Percentiles rank a stretch among this genome's conserved stretches.
Evolutionary conservation across 1,139 yeast species (phyloP).

Genomic region (Nakaseomyces nivariensis): DNA sequence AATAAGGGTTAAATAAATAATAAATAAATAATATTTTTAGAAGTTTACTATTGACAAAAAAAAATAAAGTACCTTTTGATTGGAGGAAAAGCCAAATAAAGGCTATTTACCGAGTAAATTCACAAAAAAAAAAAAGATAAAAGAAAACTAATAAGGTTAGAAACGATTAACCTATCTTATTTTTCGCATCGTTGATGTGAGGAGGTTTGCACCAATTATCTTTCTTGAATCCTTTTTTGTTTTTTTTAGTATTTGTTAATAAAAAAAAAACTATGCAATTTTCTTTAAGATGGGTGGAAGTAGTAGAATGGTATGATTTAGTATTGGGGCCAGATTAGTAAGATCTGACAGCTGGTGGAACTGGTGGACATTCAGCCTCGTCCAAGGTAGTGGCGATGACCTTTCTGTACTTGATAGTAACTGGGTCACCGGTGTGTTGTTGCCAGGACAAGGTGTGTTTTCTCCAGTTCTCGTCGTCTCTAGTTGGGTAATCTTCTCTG

Average conservation of each 20-base stretch:
- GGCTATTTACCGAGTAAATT: no score
- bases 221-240: neutral
- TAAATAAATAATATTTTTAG: slow-evolving; percentile 1
- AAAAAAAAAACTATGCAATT: neutral
- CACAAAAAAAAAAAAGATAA: no score
- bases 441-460: slow-evolving; percentile 97
- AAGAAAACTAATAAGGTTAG: no score
- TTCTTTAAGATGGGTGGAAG: neutral
- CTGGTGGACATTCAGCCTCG: slow-evolving; percentile 85
- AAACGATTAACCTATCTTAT: no score
- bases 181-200: no score
- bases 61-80: neutral
- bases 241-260: neutral
- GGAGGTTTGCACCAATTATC: no score
- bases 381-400: slow-evolving; percentile 81
- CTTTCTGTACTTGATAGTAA: slow-evolving; percentile 73
- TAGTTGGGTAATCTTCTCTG: slow-evolving; percentile 91
- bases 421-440: slow-evolving; percentile 56
- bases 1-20: neutral
- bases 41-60: slow-evolving; percentile 1
- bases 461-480: slow-evolving; percentile 97
- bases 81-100: no score
- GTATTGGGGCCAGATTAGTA: slow-evolving; percentile 34
- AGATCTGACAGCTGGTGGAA: slow-evolving; percentile 94
- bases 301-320: neutral